Base-by-base conservation (phyloP, 139 green algal genomes). In the Closterium sp. region DNA sequence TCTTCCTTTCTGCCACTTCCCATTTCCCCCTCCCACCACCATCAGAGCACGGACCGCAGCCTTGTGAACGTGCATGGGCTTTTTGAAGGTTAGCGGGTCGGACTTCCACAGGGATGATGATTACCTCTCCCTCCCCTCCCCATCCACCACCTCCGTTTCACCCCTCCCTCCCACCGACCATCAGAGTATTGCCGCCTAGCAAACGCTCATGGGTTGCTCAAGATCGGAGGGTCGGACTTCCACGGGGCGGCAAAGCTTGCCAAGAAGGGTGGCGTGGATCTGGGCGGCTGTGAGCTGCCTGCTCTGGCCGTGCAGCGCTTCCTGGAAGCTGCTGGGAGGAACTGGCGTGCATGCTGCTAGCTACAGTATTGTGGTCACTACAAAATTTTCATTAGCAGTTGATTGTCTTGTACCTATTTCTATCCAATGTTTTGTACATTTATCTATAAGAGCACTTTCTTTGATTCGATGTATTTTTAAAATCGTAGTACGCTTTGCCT, bases 161-260 rank as follows among this genome's bases (percentile, higher is more conserved):
- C 21, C 50, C 50, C 50, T 24, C 50, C 50, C 50, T 73, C 13
- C 50, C 50, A 73, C 13, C 50, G n/a, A 73, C 50, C 88, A 45
- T 45, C 38, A 93, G 88, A 88, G 30, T 92, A 93, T 70, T 89
- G 87, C 7, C 24, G 27, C 38, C 88, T 93, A 24, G 91, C 91
- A 3, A 89, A 93, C 27, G 28, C 27, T 3, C 87, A 93, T 27
- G 31, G 88, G 31, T 21, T 93, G 24, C 22, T 93, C 5, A 84
- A 92, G 88, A 34, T 93, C 24, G 91, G 91, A 9, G 91, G 91
- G 22, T 93, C 91, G 19, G 91, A 93, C 50, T 93, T 88, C 31
- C 91, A 93, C 88, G 91, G 91, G 50, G 13, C 50, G 50, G 50
- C 50, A 2, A 73, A 73, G 50, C 50, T 73, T 10, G 50, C 50